Conservation (phyloP, 371 early-diverging fungal species). For the Apophysomyces elegans region DNA sequence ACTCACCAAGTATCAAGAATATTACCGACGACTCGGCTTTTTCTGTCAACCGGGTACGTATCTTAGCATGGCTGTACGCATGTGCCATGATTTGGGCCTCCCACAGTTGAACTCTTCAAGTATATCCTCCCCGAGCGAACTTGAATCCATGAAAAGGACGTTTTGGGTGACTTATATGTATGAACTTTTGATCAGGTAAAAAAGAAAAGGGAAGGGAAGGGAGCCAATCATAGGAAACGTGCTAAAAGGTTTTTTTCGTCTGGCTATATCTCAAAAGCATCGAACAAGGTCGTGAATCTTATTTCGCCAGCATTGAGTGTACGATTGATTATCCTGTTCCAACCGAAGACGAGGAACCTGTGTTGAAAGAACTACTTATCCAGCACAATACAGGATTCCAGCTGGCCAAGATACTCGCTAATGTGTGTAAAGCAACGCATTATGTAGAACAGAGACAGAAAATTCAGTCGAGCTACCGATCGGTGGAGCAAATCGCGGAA, state of each 20-base stretch:
- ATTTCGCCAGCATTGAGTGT: conserved; percentile 37
- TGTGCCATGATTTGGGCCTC: conserved; percentile 76
- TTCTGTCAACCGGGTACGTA: conserved; percentile 43
- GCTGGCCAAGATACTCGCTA: conserved; percentile 39
- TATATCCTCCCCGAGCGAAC: conserved; percentile 28
- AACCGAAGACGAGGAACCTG: conserved; percentile 43
- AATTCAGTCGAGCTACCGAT: conserved; percentile 30
- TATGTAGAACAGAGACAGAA: conserved; percentile 32
- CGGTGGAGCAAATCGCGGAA: conserved; percentile 35
- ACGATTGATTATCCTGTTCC: conserved; percentile 44
- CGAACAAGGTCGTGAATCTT: conserved; percentile 44
- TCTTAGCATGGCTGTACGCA: conserved; percentile 67
- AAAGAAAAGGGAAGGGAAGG: neutral
- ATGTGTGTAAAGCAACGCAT: conserved; percentile 37
- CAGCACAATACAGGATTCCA: conserved; percentile 49
- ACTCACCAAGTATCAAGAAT: conserved; percentile 72
- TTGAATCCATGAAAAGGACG: conserved; percentile 42
- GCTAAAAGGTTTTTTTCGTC: neutral
- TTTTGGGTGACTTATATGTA: conserved; percentile 50
- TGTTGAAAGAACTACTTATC: conserved; percentile 41
- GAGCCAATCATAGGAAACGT: no score
- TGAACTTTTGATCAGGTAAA: conserved; percentile 45
- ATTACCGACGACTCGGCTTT: conserved; percentile 43
- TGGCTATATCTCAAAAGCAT: conserved; percentile 20
- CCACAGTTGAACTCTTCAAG: conserved; percentile 44